These are phyloP conservation scores for Hypoxylon lenormandii DNA, from an alignment of 495 filamentous ascomycete species.

Conservation along the genomic window DNA sequence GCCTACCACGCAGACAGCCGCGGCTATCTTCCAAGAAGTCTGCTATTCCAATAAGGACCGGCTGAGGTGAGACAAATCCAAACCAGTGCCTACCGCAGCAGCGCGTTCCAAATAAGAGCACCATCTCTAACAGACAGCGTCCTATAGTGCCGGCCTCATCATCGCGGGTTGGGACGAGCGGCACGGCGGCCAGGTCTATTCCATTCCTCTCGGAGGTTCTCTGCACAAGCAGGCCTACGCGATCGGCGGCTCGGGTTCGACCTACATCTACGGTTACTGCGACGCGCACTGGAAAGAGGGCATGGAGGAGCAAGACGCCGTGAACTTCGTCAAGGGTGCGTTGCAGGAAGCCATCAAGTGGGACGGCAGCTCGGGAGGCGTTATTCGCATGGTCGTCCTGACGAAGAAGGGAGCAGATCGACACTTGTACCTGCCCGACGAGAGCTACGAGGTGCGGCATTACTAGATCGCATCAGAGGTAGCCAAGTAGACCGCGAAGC, in stretches of 20 bases:
- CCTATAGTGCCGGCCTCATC: constrained; percentile 87
- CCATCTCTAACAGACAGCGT: constrained; percentile 42
- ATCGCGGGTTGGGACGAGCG: constrained; percentile 94
- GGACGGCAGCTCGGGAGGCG: constrained; percentile 96
- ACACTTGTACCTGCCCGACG: constrained; percentile 90
- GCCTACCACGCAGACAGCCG: constrained; percentile 93
- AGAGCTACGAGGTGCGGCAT: constrained; percentile 73
- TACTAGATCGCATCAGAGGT: constrained; percentile 36
- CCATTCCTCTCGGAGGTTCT: constrained; percentile 94
- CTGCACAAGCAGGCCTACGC: constrained; percentile 96
- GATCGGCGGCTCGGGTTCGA: constrained; percentile 96
- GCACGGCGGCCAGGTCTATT: constrained; percentile 95
- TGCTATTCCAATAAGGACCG: constrained; percentile 97
- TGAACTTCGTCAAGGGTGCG: constrained; percentile 89
- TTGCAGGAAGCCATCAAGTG: constrained; percentile 96
- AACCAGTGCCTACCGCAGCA: constrained; percentile 1
- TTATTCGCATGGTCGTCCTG: constrained; percentile 96
- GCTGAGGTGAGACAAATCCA: constrained; percentile 69
- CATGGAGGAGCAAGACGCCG: constrained; percentile 94
- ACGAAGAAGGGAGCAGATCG: constrained; percentile 86
- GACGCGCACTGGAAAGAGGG: constrained; percentile 95
- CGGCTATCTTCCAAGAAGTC: constrained; percentile 93
- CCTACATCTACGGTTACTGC: constrained; percentile 99
- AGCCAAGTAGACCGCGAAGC: constrained; percentile 6
- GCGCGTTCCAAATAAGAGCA: background rate